phyloP scores from a whole-genome alignment of 2,329 filamentous ascomycete genomes.

The Claviceps arundinis region DNA sequence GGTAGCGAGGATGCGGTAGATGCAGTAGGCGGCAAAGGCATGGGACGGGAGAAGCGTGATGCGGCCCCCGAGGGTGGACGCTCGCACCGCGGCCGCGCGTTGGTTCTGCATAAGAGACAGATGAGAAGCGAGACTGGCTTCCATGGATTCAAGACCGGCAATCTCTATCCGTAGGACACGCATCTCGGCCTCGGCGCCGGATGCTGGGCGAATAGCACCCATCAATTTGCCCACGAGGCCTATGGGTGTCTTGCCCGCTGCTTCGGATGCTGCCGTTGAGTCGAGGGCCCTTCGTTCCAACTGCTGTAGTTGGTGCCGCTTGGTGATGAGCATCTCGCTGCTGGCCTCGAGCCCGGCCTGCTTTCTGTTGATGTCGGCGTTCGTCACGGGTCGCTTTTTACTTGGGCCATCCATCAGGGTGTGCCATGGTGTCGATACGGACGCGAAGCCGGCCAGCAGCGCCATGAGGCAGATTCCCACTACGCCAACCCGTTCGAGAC shows the following conservation, averaged over 20 bases:
- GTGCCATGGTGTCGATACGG: slow-evolving; percentile 80
- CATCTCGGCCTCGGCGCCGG: slow-evolving; percentile 46
- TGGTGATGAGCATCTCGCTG: slow-evolving; percentile 63
- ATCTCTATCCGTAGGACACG: slow-evolving; percentile 60
- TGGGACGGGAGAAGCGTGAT: slow-evolving; percentile 50
- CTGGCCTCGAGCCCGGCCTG: slow-evolving; percentile 67
- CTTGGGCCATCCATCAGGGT: slow-evolving; percentile 53
- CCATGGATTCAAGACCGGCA: slow-evolving; percentile 68
- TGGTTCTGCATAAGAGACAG: slow-evolving; percentile 50
- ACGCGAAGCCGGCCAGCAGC: slow-evolving; percentile 75
- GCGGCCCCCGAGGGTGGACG: slow-evolving; percentile 53
- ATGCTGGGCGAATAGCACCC: slow-evolving; percentile 53
- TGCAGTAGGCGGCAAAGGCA: slow-evolving; percentile 66
- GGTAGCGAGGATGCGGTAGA: slow-evolving; percentile 70
- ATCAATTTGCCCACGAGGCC: slow-evolving; percentile 65
- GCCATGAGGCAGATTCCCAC: slow-evolving; percentile 82
- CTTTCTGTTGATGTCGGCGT: slow-evolving; percentile 63
- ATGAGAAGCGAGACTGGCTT: slow-evolving; percentile 52
- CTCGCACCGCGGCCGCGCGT: slow-evolving; percentile 49
- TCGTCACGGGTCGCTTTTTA: slow-evolving; percentile 46
- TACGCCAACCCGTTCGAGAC: slow-evolving; percentile 60
- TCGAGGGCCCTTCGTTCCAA: slow-evolving; percentile 46
- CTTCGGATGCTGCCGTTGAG: slow-evolving; percentile 25
- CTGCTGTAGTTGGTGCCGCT: slow-evolving; percentile 57
- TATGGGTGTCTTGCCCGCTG: slow-evolving; percentile 16